Evolutionary conservation across 495 filamentous ascomycete species (phyloP), one percentile per base, ranked within the genome.

Genomic region (Physcia stellaris): DNA sequence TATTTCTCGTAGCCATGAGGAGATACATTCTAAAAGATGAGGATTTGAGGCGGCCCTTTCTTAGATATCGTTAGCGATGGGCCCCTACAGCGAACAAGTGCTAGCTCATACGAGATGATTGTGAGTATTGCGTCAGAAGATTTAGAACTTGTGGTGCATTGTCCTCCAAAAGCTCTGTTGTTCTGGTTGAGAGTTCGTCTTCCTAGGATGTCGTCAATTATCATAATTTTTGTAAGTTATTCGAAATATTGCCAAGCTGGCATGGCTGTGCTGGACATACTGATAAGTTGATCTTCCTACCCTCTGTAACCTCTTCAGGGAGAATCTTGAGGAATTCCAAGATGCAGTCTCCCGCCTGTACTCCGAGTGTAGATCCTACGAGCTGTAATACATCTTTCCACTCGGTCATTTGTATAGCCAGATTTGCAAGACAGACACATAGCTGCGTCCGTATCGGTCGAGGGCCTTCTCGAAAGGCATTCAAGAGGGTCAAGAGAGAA

Each of bases 251-350:
- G 52, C 64, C 50, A 61, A 57, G 56, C 55, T 58, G 60, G 54
- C 62, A 33, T 53, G 53, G 57, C 52, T 71, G 68, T 69, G 65
- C 69, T 71, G 61, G 65, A 86, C 86, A 66, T 87, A 94, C 87
- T 68, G 82, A 85, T 61, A 99, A 70, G 70, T 83, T 92, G 71
- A 96, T 93, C 66, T 94, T 96, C 60, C 90, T 83, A 60, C 92
- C 90, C 67, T 96, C 90, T 35, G 84, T 96, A 57, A 99, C 92
- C 71, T 99, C 90, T 67, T 99, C 90, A 15, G 90, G 90, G 32
- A 99, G 74, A 51, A 99, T 86, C 54, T 78, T 86, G 39, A 99
- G 67, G 59, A 99, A 96, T 54, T 96, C 92, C 45, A 99, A 62
- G 47, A 95, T 80, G 55, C 82, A 87, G 37, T 87, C 77, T 47